phyloP scores from a whole-genome alignment of 257 asterid species.

The Penstemon newberryi region DNA sequence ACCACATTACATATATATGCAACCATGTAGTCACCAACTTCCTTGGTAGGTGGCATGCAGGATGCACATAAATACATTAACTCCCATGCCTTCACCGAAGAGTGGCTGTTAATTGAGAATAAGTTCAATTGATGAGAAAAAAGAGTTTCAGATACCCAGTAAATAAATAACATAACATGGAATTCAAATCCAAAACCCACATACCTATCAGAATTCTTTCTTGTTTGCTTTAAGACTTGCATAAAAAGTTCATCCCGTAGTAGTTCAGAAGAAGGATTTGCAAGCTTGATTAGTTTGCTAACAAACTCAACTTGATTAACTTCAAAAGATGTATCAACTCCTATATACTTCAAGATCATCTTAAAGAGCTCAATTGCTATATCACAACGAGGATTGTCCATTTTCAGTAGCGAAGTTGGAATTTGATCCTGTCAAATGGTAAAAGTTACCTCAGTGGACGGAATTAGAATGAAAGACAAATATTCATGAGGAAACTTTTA shows the following conservation, averaged over 20 bases:
- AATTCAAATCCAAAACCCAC: constrained; percentile 21
- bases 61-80: constrained; percentile 85
- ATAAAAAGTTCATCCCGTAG: constrained; percentile 94
- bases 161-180: not conserved
- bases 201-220: constrained; percentile 88
- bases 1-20: not conserved
- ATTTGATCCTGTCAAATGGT: constrained; percentile 69
- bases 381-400: constrained; percentile 61
- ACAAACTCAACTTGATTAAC: constrained; percentile 59
- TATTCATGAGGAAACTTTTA: constrained; percentile 18
- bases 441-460: constrained; percentile 29
- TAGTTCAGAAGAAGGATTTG: constrained; percentile 78
- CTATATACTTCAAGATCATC: constrained; percentile 79
- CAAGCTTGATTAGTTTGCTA: constrained; percentile 77
- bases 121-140: constrained; percentile 10
- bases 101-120: constrained; percentile 45
- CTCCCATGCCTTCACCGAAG: constrained; percentile 83
- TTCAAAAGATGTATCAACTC: constrained; percentile 73
- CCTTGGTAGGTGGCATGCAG: constrained; percentile 97
- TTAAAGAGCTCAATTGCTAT: constrained; percentile 85
- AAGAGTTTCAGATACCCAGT: too few species aligned
- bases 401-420: constrained; percentile 76
- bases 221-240: constrained; percentile 86
- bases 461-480: constrained; percentile 13
- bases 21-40: constrained; percentile 39